Base-by-base conservation (phyloP, 306 rosid genomes). In the Amphicarpaea edgeworthii region DNA sequence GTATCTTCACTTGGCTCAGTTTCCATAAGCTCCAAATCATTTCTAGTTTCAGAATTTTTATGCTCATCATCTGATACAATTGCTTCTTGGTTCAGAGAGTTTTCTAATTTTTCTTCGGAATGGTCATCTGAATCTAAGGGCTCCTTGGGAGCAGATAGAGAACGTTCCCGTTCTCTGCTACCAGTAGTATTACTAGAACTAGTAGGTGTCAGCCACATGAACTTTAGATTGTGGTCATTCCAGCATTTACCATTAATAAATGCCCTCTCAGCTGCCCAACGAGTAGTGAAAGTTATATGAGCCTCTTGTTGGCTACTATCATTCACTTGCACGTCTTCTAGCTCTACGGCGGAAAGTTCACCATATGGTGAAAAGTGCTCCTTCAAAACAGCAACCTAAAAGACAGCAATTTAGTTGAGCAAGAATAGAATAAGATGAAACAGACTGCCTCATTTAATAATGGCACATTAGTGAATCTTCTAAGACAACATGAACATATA, bases 301-400 rank as follows among this genome's bases (percentile, higher is more conserved):
- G 82, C 80, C 81, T 90, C 96, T 54, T 90, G 77, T 70, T 83
- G 85, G 53, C 75, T 53, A 64, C 70, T 23, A 42, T 79, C 85
- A 76, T 70, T 20, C 28, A 72, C 80, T 57, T 83, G 86, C 54
- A 70, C 67, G 59, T 79, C 85, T 82, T 86, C 94, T 51, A 93
- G 73, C 78, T 87, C 92, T 73, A 86, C 74, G 1, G 84, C 20
- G 14, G 91, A 84, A 73, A 90, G 81, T 58, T 93, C 96, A 7
- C 94, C 97, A 8, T 76, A 87, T 10, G 86, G 88, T 43, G 68
- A 89, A 72, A 93, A 91, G 83, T 93, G 98, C 69, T 90, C 92
- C 86, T 86, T 91, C 84, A 93, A 70, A 41, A 69, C 84, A 81
- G 79, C 84, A 86, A 81, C 94, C 98, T 93, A 61, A 43, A 80